These are phyloP conservation scores for Pyropia yezoensis DNA, from an alignment of 23 red algal species.

Conservation along the genomic window DNA sequence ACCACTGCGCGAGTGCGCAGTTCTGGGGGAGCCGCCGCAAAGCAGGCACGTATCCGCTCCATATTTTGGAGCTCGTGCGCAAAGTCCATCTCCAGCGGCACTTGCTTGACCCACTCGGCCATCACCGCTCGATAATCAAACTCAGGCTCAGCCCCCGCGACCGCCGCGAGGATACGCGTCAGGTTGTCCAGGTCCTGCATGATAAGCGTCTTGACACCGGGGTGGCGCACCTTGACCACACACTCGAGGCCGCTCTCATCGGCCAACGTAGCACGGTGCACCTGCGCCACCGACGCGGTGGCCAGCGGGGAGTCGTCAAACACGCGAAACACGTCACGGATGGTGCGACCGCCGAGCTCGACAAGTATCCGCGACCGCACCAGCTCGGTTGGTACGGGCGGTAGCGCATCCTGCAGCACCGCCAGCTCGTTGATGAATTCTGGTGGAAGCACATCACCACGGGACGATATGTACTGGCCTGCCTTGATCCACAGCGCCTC, in stretches of 20 bases:
- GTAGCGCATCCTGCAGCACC: slow-evolving; percentile 36
- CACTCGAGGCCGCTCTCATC: slow-evolving; percentile 4
- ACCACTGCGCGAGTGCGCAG: slow-evolving; percentile 31
- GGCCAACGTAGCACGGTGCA: slow-evolving; percentile 39
- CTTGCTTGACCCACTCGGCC: slow-evolving; percentile 60
- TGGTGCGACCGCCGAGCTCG: slow-evolving; percentile 3
- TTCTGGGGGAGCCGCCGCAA: slow-evolving; percentile 13
- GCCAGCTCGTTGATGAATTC: slow-evolving; percentile 25
- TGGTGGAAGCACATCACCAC: slow-evolving; percentile 13
- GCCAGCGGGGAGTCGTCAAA: slow-evolving; percentile 62
- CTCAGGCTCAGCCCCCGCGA: slow-evolving; percentile 65
- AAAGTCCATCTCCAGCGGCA: slow-evolving; percentile 76
- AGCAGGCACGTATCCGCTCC: slow-evolving; percentile 11
- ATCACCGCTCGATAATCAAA: slow-evolving; percentile 68
- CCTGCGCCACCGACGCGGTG: slow-evolving; percentile 74
- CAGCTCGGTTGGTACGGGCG: slow-evolving; percentile 12
- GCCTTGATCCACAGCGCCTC: slow-evolving; percentile 15
- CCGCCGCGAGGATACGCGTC: slow-evolving; percentile 26
- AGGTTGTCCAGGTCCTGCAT: slow-evolving; percentile 73
- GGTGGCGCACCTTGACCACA: slow-evolving; percentile 72
- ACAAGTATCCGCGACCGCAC: slow-evolving; percentile 8
- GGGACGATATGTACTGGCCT: slow-evolving; percentile 17
- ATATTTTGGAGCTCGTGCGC: slow-evolving; percentile 50
- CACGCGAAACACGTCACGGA: slow-evolving; percentile 20
- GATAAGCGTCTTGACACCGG: slow-evolving; percentile 48